phyloP scores from a whole-genome alignment of 2,329 filamentous ascomycete genomes.

The Chaetomium olivaceum region DNA sequence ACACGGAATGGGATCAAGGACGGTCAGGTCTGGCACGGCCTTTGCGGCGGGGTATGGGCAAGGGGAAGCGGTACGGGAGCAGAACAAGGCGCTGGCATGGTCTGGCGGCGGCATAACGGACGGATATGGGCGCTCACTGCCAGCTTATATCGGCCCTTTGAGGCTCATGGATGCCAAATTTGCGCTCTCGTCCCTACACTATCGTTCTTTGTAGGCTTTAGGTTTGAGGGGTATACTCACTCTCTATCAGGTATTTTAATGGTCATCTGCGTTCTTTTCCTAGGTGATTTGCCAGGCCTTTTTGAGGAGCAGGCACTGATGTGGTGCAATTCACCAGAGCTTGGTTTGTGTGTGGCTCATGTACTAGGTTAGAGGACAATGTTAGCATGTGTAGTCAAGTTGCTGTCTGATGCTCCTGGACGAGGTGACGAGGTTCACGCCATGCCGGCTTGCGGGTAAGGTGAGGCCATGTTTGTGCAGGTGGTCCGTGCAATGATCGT shows the following conservation, averaged over 20 bases:
- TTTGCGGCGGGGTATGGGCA: not conserved
- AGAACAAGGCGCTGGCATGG: not conserved
- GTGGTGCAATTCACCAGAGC: too few relatives aligned
- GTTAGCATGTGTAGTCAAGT: too few relatives aligned
- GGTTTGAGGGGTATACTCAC: not conserved
- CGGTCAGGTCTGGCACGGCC: not conserved
- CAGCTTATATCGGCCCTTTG: not conserved
- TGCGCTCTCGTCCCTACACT: not conserved
- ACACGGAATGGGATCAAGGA: not conserved
- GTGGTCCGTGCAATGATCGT: too few relatives aligned
- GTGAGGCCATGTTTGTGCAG: too few relatives aligned
- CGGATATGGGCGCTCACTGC: not conserved
- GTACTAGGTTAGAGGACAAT: too few relatives aligned
- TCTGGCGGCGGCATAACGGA: not conserved
- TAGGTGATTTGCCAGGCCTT: not conserved
- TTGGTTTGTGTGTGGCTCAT: too few relatives aligned
- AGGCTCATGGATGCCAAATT: not conserved
- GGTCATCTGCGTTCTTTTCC: not conserved
- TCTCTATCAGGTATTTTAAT: not conserved
- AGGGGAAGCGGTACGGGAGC: not conserved
- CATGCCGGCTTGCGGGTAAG: too few relatives aligned
- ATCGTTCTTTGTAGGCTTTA: not conserved
- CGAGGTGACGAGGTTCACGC: too few relatives aligned
- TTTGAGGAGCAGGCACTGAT: too few relatives aligned
- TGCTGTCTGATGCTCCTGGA: too few relatives aligned